Percentiles rank a stretch among this genome's conserved stretches.
phyloP scores from a whole-genome alignment of 345 rosid species.

The Sonneratia caseolaris region DNA sequence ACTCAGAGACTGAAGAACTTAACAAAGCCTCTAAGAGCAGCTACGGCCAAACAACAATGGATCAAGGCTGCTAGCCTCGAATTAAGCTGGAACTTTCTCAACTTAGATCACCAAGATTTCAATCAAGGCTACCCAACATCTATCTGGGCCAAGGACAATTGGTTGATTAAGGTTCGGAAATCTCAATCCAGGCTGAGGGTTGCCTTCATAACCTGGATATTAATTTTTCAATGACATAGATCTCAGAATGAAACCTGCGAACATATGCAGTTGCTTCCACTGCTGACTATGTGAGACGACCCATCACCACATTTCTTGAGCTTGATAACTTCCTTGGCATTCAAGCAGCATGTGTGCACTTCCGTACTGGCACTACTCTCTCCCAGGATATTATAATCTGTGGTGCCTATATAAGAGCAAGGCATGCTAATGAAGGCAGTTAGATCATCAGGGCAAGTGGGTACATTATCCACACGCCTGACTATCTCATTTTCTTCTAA shows the following conservation, averaged over 20 bases:
- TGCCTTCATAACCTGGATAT: not conserved
- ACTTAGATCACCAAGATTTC: not conserved
- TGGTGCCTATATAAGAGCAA: constrained; percentile 24
- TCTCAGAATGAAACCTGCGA: constrained; percentile 32
- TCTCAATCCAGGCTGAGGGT: not conserved
- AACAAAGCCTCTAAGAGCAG: too few relatives aligned
- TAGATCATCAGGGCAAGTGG: constrained; percentile 49
- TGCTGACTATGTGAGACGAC: constrained; percentile 25
- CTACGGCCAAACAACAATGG: too few relatives aligned
- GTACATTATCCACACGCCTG: constrained; percentile 23
- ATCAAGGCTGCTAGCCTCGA: too few relatives aligned
- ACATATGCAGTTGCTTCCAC: constrained; percentile 43
- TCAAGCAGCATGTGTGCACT: constrained; percentile 42
- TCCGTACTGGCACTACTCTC: constrained; percentile 15
- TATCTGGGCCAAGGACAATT: not conserved
- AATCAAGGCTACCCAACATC: not conserved
- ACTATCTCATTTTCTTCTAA: constrained; percentile 34
- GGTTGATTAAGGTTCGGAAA: not conserved
- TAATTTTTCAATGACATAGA: not conserved
- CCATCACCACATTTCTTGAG: constrained; percentile 58
- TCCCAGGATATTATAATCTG: constrained; percentile 8
- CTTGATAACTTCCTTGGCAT: constrained; percentile 53
- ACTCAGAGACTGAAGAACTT: too few relatives aligned
- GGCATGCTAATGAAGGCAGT: constrained; percentile 32
- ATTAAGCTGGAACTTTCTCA: not conserved